phyloP scores from a whole-genome alignment of 768 basidiomycete genomes.

The Serendipita vermifera region DNA sequence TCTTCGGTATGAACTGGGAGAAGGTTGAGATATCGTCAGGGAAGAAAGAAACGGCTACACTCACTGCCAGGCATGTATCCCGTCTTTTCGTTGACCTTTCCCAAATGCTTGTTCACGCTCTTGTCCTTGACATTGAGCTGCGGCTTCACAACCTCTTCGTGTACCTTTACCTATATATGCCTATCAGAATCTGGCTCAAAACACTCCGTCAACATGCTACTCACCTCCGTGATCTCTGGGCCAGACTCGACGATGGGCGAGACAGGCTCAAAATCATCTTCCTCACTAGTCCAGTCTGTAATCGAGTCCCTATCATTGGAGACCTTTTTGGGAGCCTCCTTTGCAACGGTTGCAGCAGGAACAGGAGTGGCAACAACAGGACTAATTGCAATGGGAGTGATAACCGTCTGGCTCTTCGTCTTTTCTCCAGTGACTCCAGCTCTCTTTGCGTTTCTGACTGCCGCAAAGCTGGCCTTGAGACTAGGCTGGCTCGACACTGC shows the following conservation, averaged over 20 bases:
- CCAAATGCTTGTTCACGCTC: neutral
- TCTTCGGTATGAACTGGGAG: constrained; percentile 49
- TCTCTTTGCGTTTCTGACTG: neutral
- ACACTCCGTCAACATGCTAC: too few species aligned
- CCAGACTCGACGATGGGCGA: neutral
- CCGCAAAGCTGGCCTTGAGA: constrained; percentile 4
- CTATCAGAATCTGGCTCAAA: too few species aligned
- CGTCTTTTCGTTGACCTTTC: neutral
- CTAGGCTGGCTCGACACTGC: neutral
- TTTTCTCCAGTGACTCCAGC: neutral
- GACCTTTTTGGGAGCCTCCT: constrained; percentile 10
- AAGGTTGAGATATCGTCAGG: neutral
- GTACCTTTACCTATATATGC: too few species aligned
- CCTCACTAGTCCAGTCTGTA: neutral
- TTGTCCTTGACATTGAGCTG: neutral
- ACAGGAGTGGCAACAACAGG: constrained; percentile 17
- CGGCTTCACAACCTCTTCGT: too few species aligned
- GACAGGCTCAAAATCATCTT: constrained; percentile 2
- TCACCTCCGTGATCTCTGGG: too few species aligned
- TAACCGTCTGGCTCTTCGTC: constrained; percentile 4
- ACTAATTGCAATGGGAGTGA: constrained; percentile 8
- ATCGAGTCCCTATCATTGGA: constrained; percentile 22
- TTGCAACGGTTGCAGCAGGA: neutral
- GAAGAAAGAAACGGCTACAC: neutral
- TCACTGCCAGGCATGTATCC: neutral